These are phyloP conservation scores for Globisporangium iwayamae DNA, from an alignment of 352 stramenopile species.

Conservation along the genomic window DNA sequence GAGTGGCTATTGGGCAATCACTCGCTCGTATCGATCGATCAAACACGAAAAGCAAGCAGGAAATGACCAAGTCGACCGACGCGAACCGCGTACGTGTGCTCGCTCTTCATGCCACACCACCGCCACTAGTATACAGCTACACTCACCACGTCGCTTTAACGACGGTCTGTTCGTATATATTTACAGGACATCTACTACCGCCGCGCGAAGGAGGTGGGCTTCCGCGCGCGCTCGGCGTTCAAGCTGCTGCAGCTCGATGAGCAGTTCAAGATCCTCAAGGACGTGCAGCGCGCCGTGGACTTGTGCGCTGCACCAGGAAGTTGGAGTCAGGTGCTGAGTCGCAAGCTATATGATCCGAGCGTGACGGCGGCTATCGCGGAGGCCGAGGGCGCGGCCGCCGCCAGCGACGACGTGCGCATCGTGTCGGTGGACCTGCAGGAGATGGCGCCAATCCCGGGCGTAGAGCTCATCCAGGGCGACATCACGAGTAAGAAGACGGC, in stretches of 20 bases:
- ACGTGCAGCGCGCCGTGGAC: slow-evolving; percentile 94
- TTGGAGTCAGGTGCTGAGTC: slow-evolving; percentile 97
- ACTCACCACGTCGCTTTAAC: neutral
- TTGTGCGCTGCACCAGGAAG: slow-evolving; percentile 97
- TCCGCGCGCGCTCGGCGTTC: slow-evolving; percentile 96
- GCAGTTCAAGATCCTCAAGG: slow-evolving; percentile 94
- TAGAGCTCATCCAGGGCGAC: slow-evolving; percentile 94
- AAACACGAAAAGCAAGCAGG: neutral
- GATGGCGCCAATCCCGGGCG: slow-evolving; percentile 97
- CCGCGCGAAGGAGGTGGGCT: slow-evolving; percentile 94
- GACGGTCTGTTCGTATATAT: neutral
- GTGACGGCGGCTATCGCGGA: slow-evolving; percentile 20
- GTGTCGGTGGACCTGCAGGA: slow-evolving; percentile 99
- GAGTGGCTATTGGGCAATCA: no score
- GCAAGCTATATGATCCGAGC: slow-evolving; percentile 76
- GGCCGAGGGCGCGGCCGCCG: slow-evolving; percentile 19
- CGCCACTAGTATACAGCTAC: neutral
- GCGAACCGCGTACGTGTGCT: slow-evolving; percentile 47
- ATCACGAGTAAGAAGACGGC: slow-evolving; percentile 97
- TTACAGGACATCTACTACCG: slow-evolving; percentile 86
- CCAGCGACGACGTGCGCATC: slow-evolving; percentile 69
- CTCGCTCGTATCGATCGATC: no score
- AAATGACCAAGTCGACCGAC: slow-evolving; percentile 59
- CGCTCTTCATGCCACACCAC: neutral
- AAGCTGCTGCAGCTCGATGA: slow-evolving; percentile 99